Evolutionary conservation across 2,329 filamentous ascomycete genomes (phyloP).

Genomic region (Colletotrichum acutatum): DNA sequence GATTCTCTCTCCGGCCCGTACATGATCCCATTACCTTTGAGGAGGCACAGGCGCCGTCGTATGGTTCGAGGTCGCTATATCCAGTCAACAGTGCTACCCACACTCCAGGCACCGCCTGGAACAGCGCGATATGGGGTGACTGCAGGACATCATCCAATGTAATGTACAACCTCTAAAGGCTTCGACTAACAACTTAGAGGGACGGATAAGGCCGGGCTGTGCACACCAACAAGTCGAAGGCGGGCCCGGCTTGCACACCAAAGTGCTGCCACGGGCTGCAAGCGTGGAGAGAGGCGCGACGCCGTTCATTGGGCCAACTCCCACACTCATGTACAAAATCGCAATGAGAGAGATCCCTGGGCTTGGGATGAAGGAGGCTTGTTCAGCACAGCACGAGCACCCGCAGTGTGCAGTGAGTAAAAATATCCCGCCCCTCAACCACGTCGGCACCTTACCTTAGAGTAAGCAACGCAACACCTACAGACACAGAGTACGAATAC

Average conservation of each 20-base stretch:
- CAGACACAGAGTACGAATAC: not conserved
- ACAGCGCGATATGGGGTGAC: not conserved
- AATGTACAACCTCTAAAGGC: not conserved
- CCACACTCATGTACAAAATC: not conserved
- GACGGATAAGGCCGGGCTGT: slow-evolving; percentile 33
- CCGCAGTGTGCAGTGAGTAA: slow-evolving; percentile 22
- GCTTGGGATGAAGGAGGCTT: not conserved
- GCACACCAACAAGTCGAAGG: slow-evolving; percentile 22
- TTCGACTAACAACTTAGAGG: slow-evolving; percentile 2
- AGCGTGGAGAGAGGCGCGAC: slow-evolving; percentile 21
- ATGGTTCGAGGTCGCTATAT: not conserved
- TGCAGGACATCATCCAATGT: slow-evolving; percentile 2
- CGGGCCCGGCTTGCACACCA: slow-evolving; percentile 6
- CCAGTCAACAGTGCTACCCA: slow-evolving; percentile 15
- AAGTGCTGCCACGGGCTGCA: slow-evolving; percentile 17
- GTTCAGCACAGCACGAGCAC: slow-evolving; percentile 21
- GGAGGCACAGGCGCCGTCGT: slow-evolving; percentile 9
- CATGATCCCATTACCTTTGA: slow-evolving; percentile 1
- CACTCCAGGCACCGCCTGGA: slow-evolving; percentile 19
- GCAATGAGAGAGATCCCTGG: not conserved
- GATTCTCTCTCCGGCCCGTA: slow-evolving; percentile 20
- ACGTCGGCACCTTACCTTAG: not conserved
- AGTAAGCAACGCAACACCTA: slow-evolving; percentile 9
- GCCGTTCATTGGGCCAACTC: slow-evolving; percentile 10
- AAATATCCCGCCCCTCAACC: slow-evolving; percentile 18